Percentiles rank a stretch among this genome's conserved stretches.
Evolutionary conservation across 2,329 filamentous ascomycete genomes (phyloP).

Genomic region (Ophiosphaerella narmari): DNA sequence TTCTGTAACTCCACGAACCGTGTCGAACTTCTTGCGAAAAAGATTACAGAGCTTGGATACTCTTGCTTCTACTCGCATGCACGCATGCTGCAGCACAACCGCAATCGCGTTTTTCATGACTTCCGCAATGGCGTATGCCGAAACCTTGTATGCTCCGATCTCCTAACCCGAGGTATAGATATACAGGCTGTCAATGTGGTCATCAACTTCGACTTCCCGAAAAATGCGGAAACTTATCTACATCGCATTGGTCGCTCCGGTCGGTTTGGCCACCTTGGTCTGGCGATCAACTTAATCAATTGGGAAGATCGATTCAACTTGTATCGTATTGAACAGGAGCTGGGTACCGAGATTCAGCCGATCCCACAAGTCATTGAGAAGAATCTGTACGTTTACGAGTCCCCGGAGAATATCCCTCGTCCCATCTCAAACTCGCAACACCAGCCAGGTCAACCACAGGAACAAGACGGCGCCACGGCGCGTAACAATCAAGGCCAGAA

Average conservation of each 20-base stretch:
- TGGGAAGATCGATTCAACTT: slow-evolving; percentile 99
- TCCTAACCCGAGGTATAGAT: slow-evolving; percentile 97
- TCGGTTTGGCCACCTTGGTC: slow-evolving; percentile 92
- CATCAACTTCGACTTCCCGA: slow-evolving; percentile 99
- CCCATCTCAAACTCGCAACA: slow-evolving; percentile 65
- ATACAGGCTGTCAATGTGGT: slow-evolving; percentile 99
- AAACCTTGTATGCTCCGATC: slow-evolving; percentile 96
- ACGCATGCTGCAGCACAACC: slow-evolving; percentile 94
- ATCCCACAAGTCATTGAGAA: slow-evolving; percentile 95
- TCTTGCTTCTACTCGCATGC: slow-evolving; percentile 99
- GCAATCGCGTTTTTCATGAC: slow-evolving; percentile 98
- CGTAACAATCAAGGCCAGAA: slow-evolving; percentile 31
- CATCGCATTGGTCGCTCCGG: slow-evolving; percentile 98
- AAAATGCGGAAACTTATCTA: slow-evolving; percentile 98
- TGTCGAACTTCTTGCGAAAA: slow-evolving; percentile 96
- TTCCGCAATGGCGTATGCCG: slow-evolving; percentile 98
- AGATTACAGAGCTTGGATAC: slow-evolving; percentile 98
- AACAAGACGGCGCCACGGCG: slow-evolving; percentile 29
- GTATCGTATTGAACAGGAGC: slow-evolving; percentile 96
- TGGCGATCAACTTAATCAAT: slow-evolving; percentile 98
- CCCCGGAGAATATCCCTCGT: slow-evolving; percentile 90
- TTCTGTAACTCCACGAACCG: slow-evolving; percentile 99
- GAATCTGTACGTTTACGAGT: slow-evolving; percentile 97
- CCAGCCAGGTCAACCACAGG: slow-evolving; percentile 32
- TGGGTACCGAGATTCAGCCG: slow-evolving; percentile 97